A percentile compares a stretch with the other conserved stretches of the same genome.
phyloP scores from a whole-genome alignment of 768 basidiomycete genomes.

The Suillus spraguei region DNA sequence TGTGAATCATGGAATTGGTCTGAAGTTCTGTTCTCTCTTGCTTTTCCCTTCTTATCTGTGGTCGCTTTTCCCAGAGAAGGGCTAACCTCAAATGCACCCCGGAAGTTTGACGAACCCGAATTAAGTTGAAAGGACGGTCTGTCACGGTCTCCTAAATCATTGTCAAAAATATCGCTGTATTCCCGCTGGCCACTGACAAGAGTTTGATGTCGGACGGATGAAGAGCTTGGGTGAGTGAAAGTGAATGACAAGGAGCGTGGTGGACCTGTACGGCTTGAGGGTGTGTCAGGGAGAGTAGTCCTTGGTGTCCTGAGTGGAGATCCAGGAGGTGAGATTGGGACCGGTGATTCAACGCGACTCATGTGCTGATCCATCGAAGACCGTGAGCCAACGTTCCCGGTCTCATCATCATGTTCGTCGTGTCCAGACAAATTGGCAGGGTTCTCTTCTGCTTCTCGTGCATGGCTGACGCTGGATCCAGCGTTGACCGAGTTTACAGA shows the following conservation, averaged over 20 bases:
- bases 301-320: conserved; percentile 11
- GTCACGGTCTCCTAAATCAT: conserved; percentile 37
- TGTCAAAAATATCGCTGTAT: conserved; percentile 29
- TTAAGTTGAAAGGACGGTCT: conserved; percentile 32
- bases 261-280: conserved; percentile 70
- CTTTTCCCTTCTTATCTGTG: conserved; percentile 57
- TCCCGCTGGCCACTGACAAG: conserved; percentile 30
- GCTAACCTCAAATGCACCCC: conserved; percentile 60
- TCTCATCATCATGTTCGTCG: neutral
- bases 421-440: neutral
- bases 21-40: conserved; percentile 45
- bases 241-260: conserved; percentile 73
- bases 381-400: conserved; percentile 1
- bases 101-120: conserved; percentile 48
- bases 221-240: conserved; percentile 53
- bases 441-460: conserved; percentile 8
- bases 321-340: conserved; percentile 11
- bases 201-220: conserved; percentile 30
- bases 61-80: conserved; percentile 36
- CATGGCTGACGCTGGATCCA: conserved; percentile 9
- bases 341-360: conserved; percentile 17
- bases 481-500: conserved; percentile 17
- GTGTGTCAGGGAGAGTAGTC: conserved; percentile 39
- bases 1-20: conserved; percentile 61
- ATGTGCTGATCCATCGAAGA: conserved; percentile 14